Percentiles rank a stretch among this genome's conserved stretches.
Conservation (phyloP, 2,329 filamentous ascomycete species). For the Aspergillus brasiliensis region DNA sequence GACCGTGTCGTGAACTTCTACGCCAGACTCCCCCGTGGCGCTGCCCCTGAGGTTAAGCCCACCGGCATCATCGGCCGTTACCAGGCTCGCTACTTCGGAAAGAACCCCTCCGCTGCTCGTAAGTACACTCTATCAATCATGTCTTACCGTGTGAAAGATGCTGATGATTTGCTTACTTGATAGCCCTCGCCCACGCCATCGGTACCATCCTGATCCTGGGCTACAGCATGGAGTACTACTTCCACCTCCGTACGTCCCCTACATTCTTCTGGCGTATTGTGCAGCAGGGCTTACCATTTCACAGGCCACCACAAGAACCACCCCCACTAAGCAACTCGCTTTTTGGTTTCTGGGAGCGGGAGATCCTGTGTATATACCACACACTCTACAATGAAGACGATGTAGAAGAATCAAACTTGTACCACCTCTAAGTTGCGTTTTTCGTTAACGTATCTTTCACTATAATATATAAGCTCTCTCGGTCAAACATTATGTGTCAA, state of each 20-base stretch:
- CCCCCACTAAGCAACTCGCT: constrained; percentile 70
- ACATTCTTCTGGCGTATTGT: not conserved
- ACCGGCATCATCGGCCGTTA: constrained; percentile 86
- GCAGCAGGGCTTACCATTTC: constrained; percentile 15
- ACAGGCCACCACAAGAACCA: constrained; percentile 99
- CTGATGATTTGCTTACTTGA: constrained; percentile 20
- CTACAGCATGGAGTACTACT: constrained; percentile 99
- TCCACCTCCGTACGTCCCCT: constrained; percentile 85
- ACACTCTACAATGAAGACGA: constrained; percentile 34
- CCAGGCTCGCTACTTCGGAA: constrained; percentile 85
- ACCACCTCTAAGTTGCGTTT: not conserved
- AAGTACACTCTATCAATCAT: constrained; percentile 49
- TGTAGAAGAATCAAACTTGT: constrained; percentile 29
- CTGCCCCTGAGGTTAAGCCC: constrained; percentile 79
- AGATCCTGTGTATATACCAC: constrained; percentile 46
- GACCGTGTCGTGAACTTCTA: constrained; percentile 98
- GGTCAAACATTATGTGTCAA: not conserved
- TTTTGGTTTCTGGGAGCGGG: constrained; percentile 22
- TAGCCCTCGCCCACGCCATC: constrained; percentile 88
- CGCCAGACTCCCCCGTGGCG: constrained; percentile 92
- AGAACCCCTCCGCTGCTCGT: constrained; percentile 88
- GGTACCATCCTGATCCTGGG: constrained; percentile 76
- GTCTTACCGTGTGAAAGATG: not conserved
- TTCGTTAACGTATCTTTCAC: no score
- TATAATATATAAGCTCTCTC: not conserved